A percentile compares a stretch with the other conserved stretches of the same genome.
phyloP scores from a whole-genome alignment of 495 filamentous ascomycete species.

The Trichoderma asperelloides region DNA sequence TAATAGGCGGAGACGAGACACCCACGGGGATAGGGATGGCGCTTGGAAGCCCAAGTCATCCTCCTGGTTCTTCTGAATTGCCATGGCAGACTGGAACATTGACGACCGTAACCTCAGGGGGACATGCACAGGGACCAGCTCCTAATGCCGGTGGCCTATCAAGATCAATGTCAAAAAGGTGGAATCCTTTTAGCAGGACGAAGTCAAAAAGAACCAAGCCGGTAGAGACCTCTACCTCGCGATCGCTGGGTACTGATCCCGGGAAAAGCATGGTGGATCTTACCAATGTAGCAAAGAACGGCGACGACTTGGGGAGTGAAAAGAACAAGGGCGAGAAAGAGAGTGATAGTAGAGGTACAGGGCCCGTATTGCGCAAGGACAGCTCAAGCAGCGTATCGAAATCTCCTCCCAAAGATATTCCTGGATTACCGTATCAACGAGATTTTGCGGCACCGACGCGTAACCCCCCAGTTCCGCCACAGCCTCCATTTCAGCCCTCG shows the following conservation, averaged over 20 bases:
- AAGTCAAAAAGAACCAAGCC: not conserved
- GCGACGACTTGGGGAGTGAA: not conserved
- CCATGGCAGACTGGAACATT: constrained; percentile 15
- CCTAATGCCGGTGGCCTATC: not conserved
- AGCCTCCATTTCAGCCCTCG: not conserved
- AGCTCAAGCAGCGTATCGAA: not conserved
- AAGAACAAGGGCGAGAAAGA: not conserved
- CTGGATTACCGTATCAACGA: not conserved
- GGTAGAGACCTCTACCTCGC: not conserved
- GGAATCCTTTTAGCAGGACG: constrained; percentile 1
- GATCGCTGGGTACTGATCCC: not conserved
- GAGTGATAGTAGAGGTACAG: not conserved
- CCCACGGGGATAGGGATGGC: constrained; percentile 45
- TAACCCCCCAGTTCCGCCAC: constrained; percentile 9
- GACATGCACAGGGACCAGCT: not conserved
- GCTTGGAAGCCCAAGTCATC: constrained; percentile 40
- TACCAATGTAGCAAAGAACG: not conserved
- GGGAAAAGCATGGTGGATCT: not conserved
- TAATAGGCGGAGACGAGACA: not conserved
- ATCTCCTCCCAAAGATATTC: not conserved
- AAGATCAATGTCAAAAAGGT: constrained; percentile 2
- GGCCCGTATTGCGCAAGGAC: not conserved
- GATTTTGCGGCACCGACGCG: not conserved
- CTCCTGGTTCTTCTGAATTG: not conserved
- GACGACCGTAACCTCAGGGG: constrained; percentile 7